A percentile compares a stretch with the other conserved stretches of the same genome.
Conservation (phyloP, 2,329 filamentous ascomycete species). For the Hypoxylon sp. region DNA sequence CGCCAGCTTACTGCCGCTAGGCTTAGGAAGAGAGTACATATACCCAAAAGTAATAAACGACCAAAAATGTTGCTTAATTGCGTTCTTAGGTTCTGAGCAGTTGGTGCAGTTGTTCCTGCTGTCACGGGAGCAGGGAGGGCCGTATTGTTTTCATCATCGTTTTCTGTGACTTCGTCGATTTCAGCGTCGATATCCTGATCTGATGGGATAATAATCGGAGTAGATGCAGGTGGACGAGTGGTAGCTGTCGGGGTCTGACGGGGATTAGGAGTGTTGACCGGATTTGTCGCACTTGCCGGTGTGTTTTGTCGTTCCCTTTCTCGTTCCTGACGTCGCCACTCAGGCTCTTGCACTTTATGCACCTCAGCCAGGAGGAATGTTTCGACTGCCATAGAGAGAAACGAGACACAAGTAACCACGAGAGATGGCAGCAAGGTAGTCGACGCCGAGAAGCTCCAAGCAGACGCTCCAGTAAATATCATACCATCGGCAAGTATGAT, state of each 20-base stretch:
- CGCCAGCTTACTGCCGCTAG: slow-evolving; percentile 70
- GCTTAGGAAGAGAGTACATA: slow-evolving; percentile 65
- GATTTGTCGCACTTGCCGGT: slow-evolving; percentile 37
- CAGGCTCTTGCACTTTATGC: slow-evolving; percentile 67
- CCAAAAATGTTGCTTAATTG: slow-evolving; percentile 65
- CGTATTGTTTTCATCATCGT: slow-evolving; percentile 41
- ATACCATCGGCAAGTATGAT: slow-evolving; percentile 72
- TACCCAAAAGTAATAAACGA: slow-evolving; percentile 64
- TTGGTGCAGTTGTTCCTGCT: slow-evolving; percentile 43
- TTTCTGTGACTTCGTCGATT: slow-evolving; percentile 54
- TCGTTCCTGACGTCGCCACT: slow-evolving; percentile 57
- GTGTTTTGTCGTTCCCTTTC: slow-evolving; percentile 45
- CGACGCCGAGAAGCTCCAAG: slow-evolving; percentile 64
- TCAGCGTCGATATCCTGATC: slow-evolving; percentile 71
- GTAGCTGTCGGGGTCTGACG: slow-evolving; percentile 37
- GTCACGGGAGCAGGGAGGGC: slow-evolving; percentile 44
- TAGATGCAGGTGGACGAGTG: slow-evolving; percentile 43
- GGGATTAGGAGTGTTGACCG: slow-evolving; percentile 35
- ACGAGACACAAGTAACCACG: slow-evolving; percentile 60
- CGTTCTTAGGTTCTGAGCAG: slow-evolving; percentile 41
- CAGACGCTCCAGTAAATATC: slow-evolving; percentile 64
- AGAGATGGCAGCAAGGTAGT: slow-evolving; percentile 66
- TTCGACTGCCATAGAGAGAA: slow-evolving; percentile 66
- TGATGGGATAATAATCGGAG: slow-evolving; percentile 67
- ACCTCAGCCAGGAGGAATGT: slow-evolving; percentile 68